A percentile compares a stretch with the other conserved stretches of the same genome.
Conservation (phyloP, 2,329 filamentous ascomycete genomes). For the Emydomyces testavorans region DNA sequence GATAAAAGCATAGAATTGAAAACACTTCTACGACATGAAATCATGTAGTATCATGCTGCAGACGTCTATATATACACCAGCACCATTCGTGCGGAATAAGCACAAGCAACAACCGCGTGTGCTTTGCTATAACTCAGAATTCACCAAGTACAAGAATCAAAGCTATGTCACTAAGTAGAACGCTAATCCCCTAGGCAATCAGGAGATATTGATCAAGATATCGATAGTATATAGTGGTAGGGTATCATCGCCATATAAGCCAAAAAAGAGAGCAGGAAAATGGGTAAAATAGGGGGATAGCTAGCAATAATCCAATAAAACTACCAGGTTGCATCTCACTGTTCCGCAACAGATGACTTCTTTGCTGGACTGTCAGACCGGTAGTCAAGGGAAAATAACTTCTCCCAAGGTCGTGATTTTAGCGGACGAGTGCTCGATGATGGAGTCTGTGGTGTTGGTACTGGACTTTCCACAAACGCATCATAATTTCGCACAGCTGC, state of each 20-base stretch:
- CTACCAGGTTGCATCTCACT: too few relatives aligned
- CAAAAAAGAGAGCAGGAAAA: neutral
- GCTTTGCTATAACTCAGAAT: neutral
- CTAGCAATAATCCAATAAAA: too few relatives aligned
- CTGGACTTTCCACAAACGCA: constrained; percentile 1
- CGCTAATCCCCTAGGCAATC: neutral
- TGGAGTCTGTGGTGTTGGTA: constrained; percentile 22
- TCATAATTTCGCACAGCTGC: constrained; percentile 13
- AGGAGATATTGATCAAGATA: neutral
- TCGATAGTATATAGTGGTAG: constrained; percentile 1
- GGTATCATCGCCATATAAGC: constrained; percentile 1
- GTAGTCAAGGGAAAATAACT: constrained; percentile 36
- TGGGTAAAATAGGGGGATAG: neutral
- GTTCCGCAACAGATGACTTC: neutral
- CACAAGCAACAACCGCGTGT: neutral
- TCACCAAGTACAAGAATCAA: neutral
- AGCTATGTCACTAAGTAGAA: neutral
- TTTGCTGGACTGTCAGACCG: constrained; percentile 25
- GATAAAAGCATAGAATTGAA: neutral
- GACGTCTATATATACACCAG: neutral
- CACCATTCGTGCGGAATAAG: neutral
- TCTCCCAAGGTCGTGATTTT: constrained; percentile 32
- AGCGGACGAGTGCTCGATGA: constrained; percentile 19
- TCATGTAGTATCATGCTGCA: neutral
- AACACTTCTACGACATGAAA: neutral